A percentile compares a stretch with the other conserved stretches of the same genome.
phyloP scores from a whole-genome alignment of 768 basidiomycete species.

The Dioszegia crocea region DNA sequence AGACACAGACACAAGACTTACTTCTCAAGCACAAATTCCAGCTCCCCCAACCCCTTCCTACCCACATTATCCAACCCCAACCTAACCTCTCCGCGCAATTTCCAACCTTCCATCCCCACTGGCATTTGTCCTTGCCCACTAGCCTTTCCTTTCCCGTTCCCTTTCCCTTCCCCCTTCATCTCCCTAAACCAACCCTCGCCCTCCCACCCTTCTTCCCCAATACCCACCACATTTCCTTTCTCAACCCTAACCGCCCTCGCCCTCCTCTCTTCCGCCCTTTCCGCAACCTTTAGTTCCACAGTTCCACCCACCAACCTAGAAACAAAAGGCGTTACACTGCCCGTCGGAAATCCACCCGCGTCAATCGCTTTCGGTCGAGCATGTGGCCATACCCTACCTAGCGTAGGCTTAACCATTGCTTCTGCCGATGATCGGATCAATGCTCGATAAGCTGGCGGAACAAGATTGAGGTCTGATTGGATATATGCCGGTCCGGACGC shows the following conservation, averaged over 20 bases:
- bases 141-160: slow-evolving; percentile 5
- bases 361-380: not conserved
- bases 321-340: slow-evolving; percentile 4
- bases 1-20: slow-evolving; percentile 19
- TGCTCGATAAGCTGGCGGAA: slow-evolving; percentile 22
- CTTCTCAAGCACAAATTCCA: slow-evolving; percentile 24
- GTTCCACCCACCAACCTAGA: slow-evolving; percentile 5
- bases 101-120: slow-evolving; percentile 15
- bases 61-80: slow-evolving; percentile 38
- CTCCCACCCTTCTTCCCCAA: slow-evolving; percentile 40
- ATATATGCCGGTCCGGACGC: slow-evolving; percentile 11
- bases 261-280: not conserved
- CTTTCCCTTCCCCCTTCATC: slow-evolving; percentile 19
- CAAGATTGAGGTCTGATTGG: slow-evolving; percentile 15
- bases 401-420: slow-evolving; percentile 12
- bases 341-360: not conserved
- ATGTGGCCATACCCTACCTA: not conserved
- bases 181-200: slow-evolving; percentile 47
- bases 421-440: slow-evolving; percentile 16
- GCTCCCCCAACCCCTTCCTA: slow-evolving; percentile 11
- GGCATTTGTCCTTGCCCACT: slow-evolving; percentile 20
- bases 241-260: not conserved
- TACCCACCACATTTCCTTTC: slow-evolving; percentile 6
- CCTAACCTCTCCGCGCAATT: slow-evolving; percentile 28
- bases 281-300: not conserved